Evolutionary conservation across 371 early-diverging fungal species (phyloP).

Genomic region (Mucor lusitanicus): DNA sequence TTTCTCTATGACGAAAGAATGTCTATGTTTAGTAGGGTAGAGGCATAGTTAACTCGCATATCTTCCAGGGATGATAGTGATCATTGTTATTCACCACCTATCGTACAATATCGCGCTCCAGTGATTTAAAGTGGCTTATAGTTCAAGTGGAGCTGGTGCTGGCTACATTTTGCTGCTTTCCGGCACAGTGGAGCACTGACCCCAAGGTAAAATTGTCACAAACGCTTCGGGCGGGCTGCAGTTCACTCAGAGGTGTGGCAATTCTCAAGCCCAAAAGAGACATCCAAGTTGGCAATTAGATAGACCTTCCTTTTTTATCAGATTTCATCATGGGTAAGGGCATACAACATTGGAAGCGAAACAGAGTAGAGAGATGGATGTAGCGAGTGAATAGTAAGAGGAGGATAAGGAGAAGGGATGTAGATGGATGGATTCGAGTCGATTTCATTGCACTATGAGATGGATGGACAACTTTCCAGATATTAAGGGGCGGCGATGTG

Average conservation of each 20-base stretch:
- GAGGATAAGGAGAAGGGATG: background rate
- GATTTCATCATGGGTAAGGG: constrained; percentile 34
- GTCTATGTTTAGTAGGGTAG: too few relatives aligned
- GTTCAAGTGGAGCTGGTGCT: background rate
- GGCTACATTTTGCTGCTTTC: background rate
- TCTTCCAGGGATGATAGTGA: too few relatives aligned
- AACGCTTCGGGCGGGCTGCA: background rate
- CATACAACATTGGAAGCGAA: constrained; percentile 1
- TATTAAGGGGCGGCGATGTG: background rate
- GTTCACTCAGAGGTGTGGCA: background rate
- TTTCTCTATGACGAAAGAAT: too few relatives aligned
- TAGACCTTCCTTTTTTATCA: constrained; percentile 33
- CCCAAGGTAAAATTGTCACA: background rate
- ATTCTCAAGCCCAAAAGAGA: constrained; percentile 20
- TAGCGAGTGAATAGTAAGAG: background rate
- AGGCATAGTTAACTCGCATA: too few relatives aligned
- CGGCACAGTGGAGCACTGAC: background rate
- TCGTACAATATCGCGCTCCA: too few relatives aligned
- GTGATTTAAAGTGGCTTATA: background rate
- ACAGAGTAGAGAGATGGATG: background rate
- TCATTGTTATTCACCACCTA: too few relatives aligned
- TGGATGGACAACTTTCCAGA: background rate
- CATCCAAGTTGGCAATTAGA: constrained; percentile 21
- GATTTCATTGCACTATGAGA: background rate
- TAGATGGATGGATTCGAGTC: constrained; percentile 17